phyloP scores from a whole-genome alignment of 2,329 filamentous ascomycete genomes.

The Diaporthe helianthi region DNA sequence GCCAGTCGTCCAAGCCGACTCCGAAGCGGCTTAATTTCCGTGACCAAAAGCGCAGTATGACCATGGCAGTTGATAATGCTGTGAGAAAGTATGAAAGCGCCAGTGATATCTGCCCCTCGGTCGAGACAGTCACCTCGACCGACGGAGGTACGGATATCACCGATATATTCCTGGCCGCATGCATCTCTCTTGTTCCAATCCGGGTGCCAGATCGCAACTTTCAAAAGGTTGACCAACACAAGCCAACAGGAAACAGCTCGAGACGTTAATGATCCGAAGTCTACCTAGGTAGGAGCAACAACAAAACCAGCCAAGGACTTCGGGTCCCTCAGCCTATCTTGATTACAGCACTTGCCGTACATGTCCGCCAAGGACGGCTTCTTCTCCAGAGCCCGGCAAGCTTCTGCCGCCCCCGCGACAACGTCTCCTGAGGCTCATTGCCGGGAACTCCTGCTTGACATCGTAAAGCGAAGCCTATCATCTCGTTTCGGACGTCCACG shows the following conservation, averaged over 20 bases:
- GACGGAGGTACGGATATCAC: not conserved
- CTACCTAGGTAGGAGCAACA: not conserved
- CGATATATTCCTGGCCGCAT: constrained; percentile 6
- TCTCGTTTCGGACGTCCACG: constrained; percentile 20
- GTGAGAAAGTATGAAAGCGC: constrained; percentile 19
- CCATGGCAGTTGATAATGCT: not conserved
- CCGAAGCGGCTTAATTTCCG: constrained; percentile 11
- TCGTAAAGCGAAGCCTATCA: constrained; percentile 16
- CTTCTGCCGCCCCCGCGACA: constrained; percentile 10
- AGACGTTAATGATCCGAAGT: not conserved
- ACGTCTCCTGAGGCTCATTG: constrained; percentile 12
- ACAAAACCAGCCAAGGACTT: not conserved
- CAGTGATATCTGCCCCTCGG: constrained; percentile 4
- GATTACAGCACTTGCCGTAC: constrained; percentile 2
- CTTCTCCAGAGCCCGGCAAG: not conserved
- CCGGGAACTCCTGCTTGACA: not conserved
- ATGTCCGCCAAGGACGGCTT: not conserved
- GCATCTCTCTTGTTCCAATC: not conserved
- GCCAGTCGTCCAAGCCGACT: constrained; percentile 14
- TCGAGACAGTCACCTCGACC: constrained; percentile 6
- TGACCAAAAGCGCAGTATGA: constrained; percentile 13
- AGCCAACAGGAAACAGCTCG: not conserved
- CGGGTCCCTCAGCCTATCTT: not conserved
- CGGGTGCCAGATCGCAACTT: not conserved
- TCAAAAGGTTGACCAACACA: not conserved